Conservation (phyloP, 805 yeast species). For the Dipodascus geniculatus region DNA sequence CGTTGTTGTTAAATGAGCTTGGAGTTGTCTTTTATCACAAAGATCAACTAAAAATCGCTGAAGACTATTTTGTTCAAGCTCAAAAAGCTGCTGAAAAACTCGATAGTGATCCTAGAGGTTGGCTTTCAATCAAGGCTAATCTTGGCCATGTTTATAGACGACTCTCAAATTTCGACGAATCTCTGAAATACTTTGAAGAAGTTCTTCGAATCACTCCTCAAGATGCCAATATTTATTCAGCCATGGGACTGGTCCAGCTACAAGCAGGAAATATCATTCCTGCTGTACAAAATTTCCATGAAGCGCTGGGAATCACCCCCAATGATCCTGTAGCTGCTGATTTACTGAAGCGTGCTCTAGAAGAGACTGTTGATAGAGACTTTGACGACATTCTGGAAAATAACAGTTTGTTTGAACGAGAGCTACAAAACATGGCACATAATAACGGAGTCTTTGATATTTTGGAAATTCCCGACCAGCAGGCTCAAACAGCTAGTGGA, state of each 20-base stretch:
- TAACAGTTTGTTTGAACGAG: not conserved
- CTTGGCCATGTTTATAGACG: constrained; percentile 81
- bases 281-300: constrained; percentile 70
- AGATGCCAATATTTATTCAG: constrained; percentile 66
- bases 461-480: not conserved
- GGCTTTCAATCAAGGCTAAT: constrained; percentile 77
- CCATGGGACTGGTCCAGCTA: constrained; percentile 74
- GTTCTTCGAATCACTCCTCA: constrained; percentile 59
- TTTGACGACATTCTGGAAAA: not conserved
- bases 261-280: constrained; percentile 50
- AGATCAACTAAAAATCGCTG: constrained; percentile 55
- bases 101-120: constrained; percentile 69
- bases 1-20: constrained; percentile 77
- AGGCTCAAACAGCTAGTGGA: not conserved
- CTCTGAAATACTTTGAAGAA: constrained; percentile 64
- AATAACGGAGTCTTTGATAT: not conserved
- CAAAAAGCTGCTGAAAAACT: constrained; percentile 53
- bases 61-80: constrained; percentile 58
- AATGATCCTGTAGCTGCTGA: constrained; percentile 79
- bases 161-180: constrained; percentile 46
- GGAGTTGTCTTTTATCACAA: constrained; percentile 87
- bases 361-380: constrained; percentile 10
- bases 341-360: constrained; percentile 56
- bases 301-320: constrained; percentile 67
- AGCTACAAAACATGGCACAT: not conserved